A percentile compares a stretch with the other conserved stretches of the same genome.
Evolutionary conservation across 768 basidiomycete genomes (phyloP).

Genomic region (Leccinum ochraceum): DNA sequence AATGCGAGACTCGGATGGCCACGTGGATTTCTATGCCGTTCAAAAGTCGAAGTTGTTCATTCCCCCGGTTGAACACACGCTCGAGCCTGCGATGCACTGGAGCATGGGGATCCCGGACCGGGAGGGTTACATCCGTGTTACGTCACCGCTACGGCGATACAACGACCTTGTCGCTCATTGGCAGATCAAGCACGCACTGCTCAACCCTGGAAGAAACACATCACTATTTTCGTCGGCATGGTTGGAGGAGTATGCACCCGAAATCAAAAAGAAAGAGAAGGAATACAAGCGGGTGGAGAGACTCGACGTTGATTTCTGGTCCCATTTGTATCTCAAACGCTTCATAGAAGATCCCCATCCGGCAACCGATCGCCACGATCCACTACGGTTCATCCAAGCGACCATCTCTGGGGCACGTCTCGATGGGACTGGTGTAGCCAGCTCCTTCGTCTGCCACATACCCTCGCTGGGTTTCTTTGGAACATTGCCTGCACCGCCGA

Average conservation of each 20-base stretch:
- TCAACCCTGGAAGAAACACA: conserved; percentile 36
- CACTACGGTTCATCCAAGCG: conserved; percentile 31
- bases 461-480: conserved; percentile 29
- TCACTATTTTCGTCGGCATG: conserved; percentile 48
- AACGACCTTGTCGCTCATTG: conserved; percentile 83
- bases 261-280: conserved; percentile 40
- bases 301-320: conserved; percentile 43
- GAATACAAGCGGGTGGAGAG: conserved; percentile 32
- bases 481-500: conserved; percentile 11
- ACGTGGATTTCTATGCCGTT: conserved; percentile 41
- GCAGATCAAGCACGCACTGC: conserved; percentile 84
- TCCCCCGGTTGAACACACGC: conserved; percentile 43
- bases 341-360: conserved; percentile 32
- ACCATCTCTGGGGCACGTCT: conserved; percentile 22
- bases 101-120: conserved; percentile 64
- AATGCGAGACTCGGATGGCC: conserved; percentile 46
- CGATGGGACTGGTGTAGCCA: conserved; percentile 13
- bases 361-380: conserved; percentile 23
- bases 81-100: conserved; percentile 65
- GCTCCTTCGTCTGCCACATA: conserved; percentile 24
- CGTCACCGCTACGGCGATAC: conserved; percentile 87
- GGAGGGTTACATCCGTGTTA: conserved; percentile 82
- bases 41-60: conserved; percentile 36
- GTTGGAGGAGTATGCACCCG: conserved; percentile 44
- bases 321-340: conserved; percentile 39